Evolutionary conservation across 139 green algal species (phyloP), one percentile per base, ranked within the genome.

Genomic region (Coelastrella sp.): DNA sequence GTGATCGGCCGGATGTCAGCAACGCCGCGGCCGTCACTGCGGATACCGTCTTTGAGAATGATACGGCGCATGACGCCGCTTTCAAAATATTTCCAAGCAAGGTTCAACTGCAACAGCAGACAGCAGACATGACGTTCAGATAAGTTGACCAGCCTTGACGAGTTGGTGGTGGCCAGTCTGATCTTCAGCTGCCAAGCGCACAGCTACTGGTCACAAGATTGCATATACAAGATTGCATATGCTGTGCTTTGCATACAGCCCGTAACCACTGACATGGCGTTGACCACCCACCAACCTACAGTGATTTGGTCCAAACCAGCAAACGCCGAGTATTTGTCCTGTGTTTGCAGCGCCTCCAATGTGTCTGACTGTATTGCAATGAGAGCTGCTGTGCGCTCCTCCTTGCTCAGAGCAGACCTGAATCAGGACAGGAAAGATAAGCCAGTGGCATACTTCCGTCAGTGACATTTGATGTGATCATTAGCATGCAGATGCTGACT

Each of bases 1-100:
- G 78, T 88, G 79, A 99, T 99, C 51, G 94, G 93, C 0, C 97
- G 89, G 43, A 99, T 93, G 59, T 98, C 93, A 0, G 30, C 62
- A 1, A 92, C 48, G 2, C 84, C 87, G 17, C 97, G 90, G 8
- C 97, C 97, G 86, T 99, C 97, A 5, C 90, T 87, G 3, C 95
- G 88, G 35, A 88, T 37, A 0, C 93, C 91, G 57, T 97, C 93
- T 35, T 92, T 79, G 53, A 96, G 63, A 43, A 96, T 89, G 45
- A 95, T 64, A 3, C 66, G 53, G 38, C 94, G 84, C 90, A 96
- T 94, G 21, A 95, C 74, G 5, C 69, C 38, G 4, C 88, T 93
- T 80, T 94, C 88, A 2, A 96, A 88, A 4, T 67, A 23, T 83
- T 91, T 90, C 72, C 87, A 91, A 15, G 86, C 86, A 27, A 73